Evolutionary conservation across 768 basidiomycete genomes (phyloP).

Genomic region (Mycena sanguinolenta): DNA sequence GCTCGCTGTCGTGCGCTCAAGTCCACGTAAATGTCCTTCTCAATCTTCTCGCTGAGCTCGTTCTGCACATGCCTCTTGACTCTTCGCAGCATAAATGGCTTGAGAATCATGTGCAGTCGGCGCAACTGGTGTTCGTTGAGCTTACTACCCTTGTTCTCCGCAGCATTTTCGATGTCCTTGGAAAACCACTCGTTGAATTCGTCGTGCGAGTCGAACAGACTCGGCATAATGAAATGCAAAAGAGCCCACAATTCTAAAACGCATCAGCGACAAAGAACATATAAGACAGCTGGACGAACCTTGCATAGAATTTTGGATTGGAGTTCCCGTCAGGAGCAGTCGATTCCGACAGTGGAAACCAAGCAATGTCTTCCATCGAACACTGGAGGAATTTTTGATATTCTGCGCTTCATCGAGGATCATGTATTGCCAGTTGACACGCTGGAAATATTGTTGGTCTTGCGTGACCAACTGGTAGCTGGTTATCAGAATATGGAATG

Average conservation of each 20-base stretch:
- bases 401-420: slow-evolving; percentile 99
- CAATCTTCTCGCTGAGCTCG: slow-evolving; percentile 99
- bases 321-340: slow-evolving; percentile 94
- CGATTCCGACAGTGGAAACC: slow-evolving; percentile 97
- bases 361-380: slow-evolving; percentile 96
- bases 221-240: slow-evolving; percentile 99
- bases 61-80: slow-evolving; percentile 99
- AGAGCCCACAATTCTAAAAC: slow-evolving; percentile 94
- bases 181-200: slow-evolving; percentile 99
- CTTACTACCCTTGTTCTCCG: slow-evolving; percentile 90
- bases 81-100: slow-evolving; percentile 98
- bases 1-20: slow-evolving; percentile 92
- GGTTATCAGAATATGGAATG: slow-evolving; percentile 96
- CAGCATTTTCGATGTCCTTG: slow-evolving; percentile 97
- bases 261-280: slow-evolving; percentile 29
- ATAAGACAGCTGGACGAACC: slow-evolving; percentile 61
- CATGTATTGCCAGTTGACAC: slow-evolving; percentile 99
- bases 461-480: slow-evolving; percentile 96
- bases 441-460: slow-evolving; percentile 98
- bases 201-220: slow-evolving; percentile 97
- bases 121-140: slow-evolving; percentile 96
- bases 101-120: slow-evolving; percentile 97
- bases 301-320: slow-evolving; percentile 99
- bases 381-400: slow-evolving; percentile 97
- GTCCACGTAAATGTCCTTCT: slow-evolving; percentile 95